Conservation (phyloP, 345 rosid genomes). For the Hevea brasiliensis region DNA sequence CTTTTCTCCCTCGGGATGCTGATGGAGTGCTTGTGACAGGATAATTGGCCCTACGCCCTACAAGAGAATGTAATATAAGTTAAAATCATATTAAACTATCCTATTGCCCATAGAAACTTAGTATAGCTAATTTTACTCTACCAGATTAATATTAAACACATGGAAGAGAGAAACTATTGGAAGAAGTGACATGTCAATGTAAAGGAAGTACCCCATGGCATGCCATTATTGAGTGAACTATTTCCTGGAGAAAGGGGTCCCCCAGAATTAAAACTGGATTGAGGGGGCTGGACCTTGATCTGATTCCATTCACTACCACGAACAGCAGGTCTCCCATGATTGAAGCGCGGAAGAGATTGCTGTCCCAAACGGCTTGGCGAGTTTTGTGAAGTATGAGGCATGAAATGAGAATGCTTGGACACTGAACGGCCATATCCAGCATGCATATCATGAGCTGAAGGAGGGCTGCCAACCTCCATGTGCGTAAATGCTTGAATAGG, state of each 20-base stretch:
- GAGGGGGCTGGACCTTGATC: conserved; percentile 64
- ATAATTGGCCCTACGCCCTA: conserved; percentile 81
- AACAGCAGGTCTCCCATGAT: conserved; percentile 57
- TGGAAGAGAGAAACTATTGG: not conserved
- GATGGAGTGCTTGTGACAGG: conserved; percentile 68
- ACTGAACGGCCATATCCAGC: conserved; percentile 55
- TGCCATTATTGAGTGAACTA: conserved; percentile 62
- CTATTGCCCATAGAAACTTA: conserved; percentile 6
- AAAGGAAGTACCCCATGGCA: conserved; percentile 76
- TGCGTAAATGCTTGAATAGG: conserved; percentile 58
- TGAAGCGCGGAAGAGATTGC: conserved; percentile 54
- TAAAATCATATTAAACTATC: conserved; percentile 13
- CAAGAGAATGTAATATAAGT: conserved; percentile 31
- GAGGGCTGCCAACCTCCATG: conserved; percentile 67
- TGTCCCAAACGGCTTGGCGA: conserved; percentile 94
- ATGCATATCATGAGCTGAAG: conserved; percentile 59
- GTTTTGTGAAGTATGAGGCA: conserved; percentile 61
- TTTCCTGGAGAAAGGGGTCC: conserved; percentile 78
- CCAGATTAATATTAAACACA: not conserved
- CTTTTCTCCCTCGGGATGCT: conserved; percentile 83
- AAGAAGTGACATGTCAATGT: conserved; percentile 16
- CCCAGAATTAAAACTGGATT: conserved; percentile 56
- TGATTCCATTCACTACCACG: conserved; percentile 69
- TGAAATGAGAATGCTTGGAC: conserved; percentile 58
- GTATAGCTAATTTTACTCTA: not conserved